Conservation (phyloP, 805 yeast genomes). For the Pichia occidentalis region DNA sequence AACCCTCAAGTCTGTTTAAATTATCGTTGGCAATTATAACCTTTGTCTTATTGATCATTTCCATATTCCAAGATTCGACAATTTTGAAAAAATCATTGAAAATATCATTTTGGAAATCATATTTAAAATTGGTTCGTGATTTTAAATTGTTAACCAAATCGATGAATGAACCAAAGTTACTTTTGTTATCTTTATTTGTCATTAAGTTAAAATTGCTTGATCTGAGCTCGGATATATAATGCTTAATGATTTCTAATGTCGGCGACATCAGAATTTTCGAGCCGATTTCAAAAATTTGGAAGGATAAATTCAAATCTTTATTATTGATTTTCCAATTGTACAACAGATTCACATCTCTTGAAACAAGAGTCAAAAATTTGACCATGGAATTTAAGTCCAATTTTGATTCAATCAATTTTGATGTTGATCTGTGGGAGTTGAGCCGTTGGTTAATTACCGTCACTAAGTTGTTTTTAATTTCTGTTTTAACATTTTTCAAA, state of each 20-base stretch:
- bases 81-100: constrained; percentile 20
- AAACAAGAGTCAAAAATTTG: constrained; percentile 16
- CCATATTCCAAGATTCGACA: constrained; percentile 23
- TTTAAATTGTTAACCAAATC: constrained; percentile 17
- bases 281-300: constrained; percentile 18
- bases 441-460: constrained; percentile 13
- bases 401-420: constrained; percentile 8
- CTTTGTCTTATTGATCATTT: constrained; percentile 28
- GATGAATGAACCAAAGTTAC: constrained; percentile 14
- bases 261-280: constrained; percentile 18
- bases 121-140: constrained; percentile 16
- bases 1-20: constrained; percentile 36
- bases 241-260: constrained; percentile 17
- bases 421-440: constrained; percentile 11
- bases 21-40: constrained; percentile 53
- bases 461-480: constrained; percentile 13
- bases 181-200: constrained; percentile 7
- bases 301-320: constrained; percentile 18
- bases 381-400: constrained; percentile 16
- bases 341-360: constrained; percentile 21
- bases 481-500: constrained; percentile 9
- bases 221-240: constrained; percentile 14
- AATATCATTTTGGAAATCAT: constrained; percentile 23
- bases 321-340: constrained; percentile 24
- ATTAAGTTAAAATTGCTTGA: constrained; percentile 5